phyloP scores from a whole-genome alignment of 345 rosid genomes.

The Lepidium aucheri region DNA sequence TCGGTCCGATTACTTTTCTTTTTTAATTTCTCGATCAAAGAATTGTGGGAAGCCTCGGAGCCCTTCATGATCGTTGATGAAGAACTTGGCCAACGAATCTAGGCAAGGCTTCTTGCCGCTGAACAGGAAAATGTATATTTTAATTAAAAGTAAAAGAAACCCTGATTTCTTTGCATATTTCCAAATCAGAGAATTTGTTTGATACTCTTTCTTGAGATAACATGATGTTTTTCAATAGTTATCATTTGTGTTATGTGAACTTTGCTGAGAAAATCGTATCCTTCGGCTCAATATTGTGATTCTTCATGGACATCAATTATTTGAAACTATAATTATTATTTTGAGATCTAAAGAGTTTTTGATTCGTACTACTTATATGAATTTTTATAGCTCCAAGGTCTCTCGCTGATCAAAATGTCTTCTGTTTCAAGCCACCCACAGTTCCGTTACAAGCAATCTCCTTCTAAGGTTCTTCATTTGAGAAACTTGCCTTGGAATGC shows the following conservation, averaged over 20 bases:
- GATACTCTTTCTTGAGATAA: background rate
- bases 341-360: background rate
- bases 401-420: conserved; percentile 39
- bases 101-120: no score
- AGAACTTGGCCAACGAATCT: no score
- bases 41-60: no score
- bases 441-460: conserved; percentile 98
- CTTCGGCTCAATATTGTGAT: background rate
- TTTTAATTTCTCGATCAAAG: no score
- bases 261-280: background rate
- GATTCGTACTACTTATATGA: background rate
- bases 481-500: conserved; percentile 99
- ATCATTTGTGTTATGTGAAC: background rate
- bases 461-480: conserved; percentile 95
- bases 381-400: background rate
- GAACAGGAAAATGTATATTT: no score
- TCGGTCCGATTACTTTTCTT: no score
- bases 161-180: no score
- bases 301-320: background rate
- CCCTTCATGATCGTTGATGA: no score
- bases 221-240: background rate
- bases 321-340: background rate
- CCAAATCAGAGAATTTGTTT: no score
- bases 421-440: conserved; percentile 96
- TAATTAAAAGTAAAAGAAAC: no score